These are phyloP conservation scores for Aspergillus alliaceus DNA, from an alignment of 2,329 filamentous ascomycete species.

Conservation along the genomic window DNA sequence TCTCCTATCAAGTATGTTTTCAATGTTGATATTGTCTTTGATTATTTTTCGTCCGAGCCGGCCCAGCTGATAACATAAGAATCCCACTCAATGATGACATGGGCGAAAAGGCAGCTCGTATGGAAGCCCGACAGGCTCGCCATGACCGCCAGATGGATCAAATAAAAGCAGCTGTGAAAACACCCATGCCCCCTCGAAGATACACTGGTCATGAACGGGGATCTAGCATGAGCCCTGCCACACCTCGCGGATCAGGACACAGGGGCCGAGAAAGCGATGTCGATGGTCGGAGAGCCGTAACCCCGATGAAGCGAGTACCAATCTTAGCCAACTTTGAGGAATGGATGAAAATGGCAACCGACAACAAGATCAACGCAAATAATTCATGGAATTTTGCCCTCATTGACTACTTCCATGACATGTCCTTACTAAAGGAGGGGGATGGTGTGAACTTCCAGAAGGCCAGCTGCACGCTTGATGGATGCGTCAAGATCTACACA, in stretches of 20 bases:
- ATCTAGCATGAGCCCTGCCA: conserved; percentile 49
- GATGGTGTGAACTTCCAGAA: conserved; percentile 98
- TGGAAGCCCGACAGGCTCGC: conserved; percentile 82
- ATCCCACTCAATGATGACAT: conserved; percentile 96
- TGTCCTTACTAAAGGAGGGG: conserved; percentile 94
- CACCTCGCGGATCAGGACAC: conserved; percentile 44
- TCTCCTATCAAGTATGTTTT: conserved; percentile 50
- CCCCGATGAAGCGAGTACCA: conserved; percentile 93
- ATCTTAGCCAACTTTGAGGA: conserved; percentile 98
- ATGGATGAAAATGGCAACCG: conserved; percentile 99
- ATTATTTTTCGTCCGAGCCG: not conserved
- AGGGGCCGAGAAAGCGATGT: conserved; percentile 50
- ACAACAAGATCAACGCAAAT: conserved; percentile 97
- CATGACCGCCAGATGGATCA: conserved; percentile 92
- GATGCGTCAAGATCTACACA: conserved; percentile 98
- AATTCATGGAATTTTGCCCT: conserved; percentile 99
- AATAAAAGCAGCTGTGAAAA: conserved; percentile 71
- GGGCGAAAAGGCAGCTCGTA: conserved; percentile 82
- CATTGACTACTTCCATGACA: conserved; percentile 99
- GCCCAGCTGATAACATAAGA: conserved; percentile 47
- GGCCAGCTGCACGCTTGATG: conserved; percentile 94
- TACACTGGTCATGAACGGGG: conserved; percentile 37
- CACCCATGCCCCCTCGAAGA: conserved; percentile 42
- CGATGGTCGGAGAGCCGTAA: conserved; percentile 70
- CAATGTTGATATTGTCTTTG: not conserved